Evolutionary conservation across 495 filamentous ascomycete genomes (phyloP), one percentile per base, ranked within the genome.

Genomic region (Thermothielavioides terrestris): DNA sequence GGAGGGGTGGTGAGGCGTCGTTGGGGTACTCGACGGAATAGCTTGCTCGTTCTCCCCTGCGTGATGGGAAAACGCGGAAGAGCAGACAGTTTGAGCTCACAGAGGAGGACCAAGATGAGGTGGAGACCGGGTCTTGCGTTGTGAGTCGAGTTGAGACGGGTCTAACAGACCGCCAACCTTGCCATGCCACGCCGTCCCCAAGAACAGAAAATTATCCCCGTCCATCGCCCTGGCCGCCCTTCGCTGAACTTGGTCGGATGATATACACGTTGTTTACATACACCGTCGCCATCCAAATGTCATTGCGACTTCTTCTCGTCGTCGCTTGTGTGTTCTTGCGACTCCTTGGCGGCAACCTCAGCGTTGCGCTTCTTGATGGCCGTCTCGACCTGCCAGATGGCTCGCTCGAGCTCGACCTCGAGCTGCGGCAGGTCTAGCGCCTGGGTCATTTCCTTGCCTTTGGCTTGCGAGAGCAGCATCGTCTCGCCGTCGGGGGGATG

Each of bases 381-480:
- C 49, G 75, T 77, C 59, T 89, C 79, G 1, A 96, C 86, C 71
- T 97, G 91, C 71, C 84, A 79, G 31, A 92, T 84, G 3, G 91
- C 91, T 23, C 91, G 74, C 58, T 96, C 89, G 2, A 94, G 81
- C 68, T 97, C 92, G n/a, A 86, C 67, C 42, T 84, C 83, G 45
- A 97, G 77, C 46, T 88, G 86, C 0, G 91, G 89, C 21, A 95
- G 72, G 9, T 87, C 75, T n/a, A 92, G 67, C 1, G 80, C 75
- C 37, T 81, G 67, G 17, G 86, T 82, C 48, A 97, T 76, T 54
- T 77, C 72, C 54, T 74, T 77, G 6, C 75, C 76, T 52, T 83
- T 74, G 52, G 76, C 73, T 53, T 77, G 74, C 14, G 80, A 73
- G 4, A 88, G 60, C 11, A 88, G 53, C 60, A 80, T 69, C 28